These are phyloP conservation scores for Yamadazyma epiphylla DNA, from an alignment of 1,139 yeast genomes.

Conservation along the genomic window DNA sequence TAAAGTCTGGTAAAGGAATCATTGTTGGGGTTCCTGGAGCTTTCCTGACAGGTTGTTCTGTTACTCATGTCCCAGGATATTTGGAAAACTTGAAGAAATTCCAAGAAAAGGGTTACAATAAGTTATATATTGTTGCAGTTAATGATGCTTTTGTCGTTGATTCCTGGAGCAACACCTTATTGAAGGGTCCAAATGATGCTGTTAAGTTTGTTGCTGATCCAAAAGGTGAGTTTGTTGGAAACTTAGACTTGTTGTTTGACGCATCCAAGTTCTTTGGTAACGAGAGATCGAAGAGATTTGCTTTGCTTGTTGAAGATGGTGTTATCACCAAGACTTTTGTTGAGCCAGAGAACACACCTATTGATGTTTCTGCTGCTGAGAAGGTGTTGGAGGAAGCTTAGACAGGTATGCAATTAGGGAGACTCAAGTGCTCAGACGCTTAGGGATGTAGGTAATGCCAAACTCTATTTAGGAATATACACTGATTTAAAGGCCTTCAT, in stretches of 20 bases:
- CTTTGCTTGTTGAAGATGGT: constrained; percentile 72
- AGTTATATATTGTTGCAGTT: constrained; percentile 67
- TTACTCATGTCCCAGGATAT: constrained; percentile 78
- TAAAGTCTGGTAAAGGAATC: constrained; percentile 50
- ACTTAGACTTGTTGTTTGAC: constrained; percentile 65
- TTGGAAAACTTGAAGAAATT: constrained; percentile 48
- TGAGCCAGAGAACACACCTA: constrained; percentile 79
- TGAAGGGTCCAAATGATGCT: constrained; percentile 21
- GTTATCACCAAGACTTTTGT: constrained; percentile 59
- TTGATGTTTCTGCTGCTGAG: constrained; percentile 46
- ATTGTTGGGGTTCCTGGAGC: constrained; percentile 91
- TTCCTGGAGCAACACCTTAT: constrained; percentile 55
- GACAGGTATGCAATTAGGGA: too few species aligned
- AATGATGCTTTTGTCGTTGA: constrained; percentile 83
- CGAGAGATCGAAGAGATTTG: constrained; percentile 71
- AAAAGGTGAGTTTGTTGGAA: constrained; percentile 62
- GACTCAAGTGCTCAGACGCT: too few species aligned
- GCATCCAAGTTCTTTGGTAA: constrained; percentile 73
- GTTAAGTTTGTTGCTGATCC: constrained; percentile 73
- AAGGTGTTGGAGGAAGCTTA: constrained; percentile 31
- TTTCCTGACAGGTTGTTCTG: constrained; percentile 81
- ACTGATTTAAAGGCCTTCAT: too few species aligned
- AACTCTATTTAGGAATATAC: too few species aligned
- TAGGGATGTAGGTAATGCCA: too few species aligned
- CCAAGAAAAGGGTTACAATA: constrained; percentile 59